Evolutionary conservation across 495 filamentous ascomycete species (phyloP), one percentile per base, ranked within the genome.

Genomic region (Penicillium waksmanii): DNA sequence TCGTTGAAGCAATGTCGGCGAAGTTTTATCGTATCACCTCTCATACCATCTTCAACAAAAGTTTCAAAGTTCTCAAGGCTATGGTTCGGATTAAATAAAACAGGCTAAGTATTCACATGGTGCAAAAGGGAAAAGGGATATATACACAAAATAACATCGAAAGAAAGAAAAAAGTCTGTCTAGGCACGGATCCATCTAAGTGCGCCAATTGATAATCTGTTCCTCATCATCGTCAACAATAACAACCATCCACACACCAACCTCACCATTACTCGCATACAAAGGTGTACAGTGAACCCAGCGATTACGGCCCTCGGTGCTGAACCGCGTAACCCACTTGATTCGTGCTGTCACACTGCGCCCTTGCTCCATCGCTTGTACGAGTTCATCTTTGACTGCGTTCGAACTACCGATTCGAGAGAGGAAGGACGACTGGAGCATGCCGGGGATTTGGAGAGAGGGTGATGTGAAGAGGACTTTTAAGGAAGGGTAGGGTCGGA

Each of bases 251-350:
- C 84, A 87, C 6, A 86, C 85, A 31, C 84, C 84, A 3, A 86
- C 76, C 17, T 78, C 69, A 9, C 81, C 81, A 65, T 86, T 82
- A 44, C 71, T 79, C 2, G 84, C 84, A 6, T 85, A 49, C 13
- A 88, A 64, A 0, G 85, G 85, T 21, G 84, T 87, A 60, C 84
- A 87, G 62, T 85, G 83, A 6, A 86, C 83, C 83, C 81, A 87
- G 53, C 83, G 77, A 42, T 73, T 71, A 12, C 80, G 73, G 1
- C 80, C 82, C 38, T 82, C 73, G 10, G 74, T 63, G 31, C 66
- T 77, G 13, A 66, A 67, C 35, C 73, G 66, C 7, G 78, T 73
- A 25, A 82, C 65, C 86, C 86, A 89, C 40, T 82, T 81, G 47
- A 88, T 80, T 23, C 86, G 84, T 0, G 85, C 86, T 3, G 86